A percentile compares a stretch with the other conserved stretches of the same genome.
Conservation (phyloP, 176 grass and related monocot species). For the Coix lacrymajobi region DNA sequence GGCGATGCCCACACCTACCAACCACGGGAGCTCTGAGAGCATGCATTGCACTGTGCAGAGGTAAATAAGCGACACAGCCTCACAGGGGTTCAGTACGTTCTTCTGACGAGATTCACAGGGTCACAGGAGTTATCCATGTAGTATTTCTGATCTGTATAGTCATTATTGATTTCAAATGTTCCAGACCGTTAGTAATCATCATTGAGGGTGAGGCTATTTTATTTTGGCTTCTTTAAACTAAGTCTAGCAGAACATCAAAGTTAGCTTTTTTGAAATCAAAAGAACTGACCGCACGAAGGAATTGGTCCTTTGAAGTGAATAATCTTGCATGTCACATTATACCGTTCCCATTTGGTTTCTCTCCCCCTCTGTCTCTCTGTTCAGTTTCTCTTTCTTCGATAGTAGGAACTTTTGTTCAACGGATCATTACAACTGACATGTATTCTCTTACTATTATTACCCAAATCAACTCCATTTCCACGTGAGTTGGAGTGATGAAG, state of each 20-base stretch:
- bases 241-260: neutral
- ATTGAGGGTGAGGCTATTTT: neutral
- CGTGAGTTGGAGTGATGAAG: too few species aligned
- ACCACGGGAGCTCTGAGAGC: neutral
- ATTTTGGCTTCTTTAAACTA: neutral
- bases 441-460: too few species aligned
- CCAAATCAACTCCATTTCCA: too few species aligned
- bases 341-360: neutral
- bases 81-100: neutral
- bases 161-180: neutral
- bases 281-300: neutral
- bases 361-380: neutral
- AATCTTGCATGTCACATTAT: neutral
- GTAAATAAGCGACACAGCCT: neutral
- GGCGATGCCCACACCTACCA: neutral
- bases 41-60: neutral
- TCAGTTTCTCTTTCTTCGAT: neutral
- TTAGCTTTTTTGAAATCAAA: neutral
- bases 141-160: neutral
- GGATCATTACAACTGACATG: neutral
- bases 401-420: neutral
- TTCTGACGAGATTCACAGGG: neutral
- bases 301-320: neutral
- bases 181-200: neutral
- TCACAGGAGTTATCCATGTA: neutral